A percentile compares a stretch with the other conserved stretches of the same genome.
phyloP scores from a whole-genome alignment of 768 basidiomycete genomes.

The Hygrocybe coccinea region DNA sequence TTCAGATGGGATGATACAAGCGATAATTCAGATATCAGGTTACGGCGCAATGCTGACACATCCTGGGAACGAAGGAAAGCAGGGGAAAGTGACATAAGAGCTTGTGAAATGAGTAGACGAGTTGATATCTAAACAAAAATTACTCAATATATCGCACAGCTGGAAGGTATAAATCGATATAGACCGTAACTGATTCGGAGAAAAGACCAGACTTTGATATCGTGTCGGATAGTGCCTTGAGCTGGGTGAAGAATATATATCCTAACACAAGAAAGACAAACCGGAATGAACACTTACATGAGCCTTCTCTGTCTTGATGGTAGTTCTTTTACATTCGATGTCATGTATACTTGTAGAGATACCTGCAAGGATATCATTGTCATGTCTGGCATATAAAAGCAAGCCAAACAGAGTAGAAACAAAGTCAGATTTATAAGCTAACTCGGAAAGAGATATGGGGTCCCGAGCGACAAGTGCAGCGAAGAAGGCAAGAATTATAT shows the following conservation, averaged over 20 bases:
- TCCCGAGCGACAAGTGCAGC: conserved; percentile 60
- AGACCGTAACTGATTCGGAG: neutral
- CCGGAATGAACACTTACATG: conserved; percentile 38
- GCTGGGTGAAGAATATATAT: conserved; percentile 20
- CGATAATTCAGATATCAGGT: conserved; percentile 10
- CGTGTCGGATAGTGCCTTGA: conserved; percentile 23
- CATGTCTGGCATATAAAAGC: conserved; percentile 28
- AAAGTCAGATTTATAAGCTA: conserved; percentile 38
- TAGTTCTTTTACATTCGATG: conserved; percentile 42
- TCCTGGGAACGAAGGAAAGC: conserved; percentile 32
- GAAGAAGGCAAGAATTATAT: conserved; percentile 59
- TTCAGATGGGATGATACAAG: conserved; percentile 1
- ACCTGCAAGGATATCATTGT: conserved; percentile 49
- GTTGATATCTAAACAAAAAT: conserved; percentile 42
- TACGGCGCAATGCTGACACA: conserved; percentile 32
- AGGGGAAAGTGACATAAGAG: conserved; percentile 45
- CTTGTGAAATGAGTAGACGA: conserved; percentile 46
- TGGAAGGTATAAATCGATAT: neutral
- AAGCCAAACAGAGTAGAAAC: conserved; percentile 42
- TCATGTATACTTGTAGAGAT: conserved; percentile 29
- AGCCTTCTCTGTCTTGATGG: conserved; percentile 54
- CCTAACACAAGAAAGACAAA: neutral
- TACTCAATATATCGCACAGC: neutral
- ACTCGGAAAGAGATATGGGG: conserved; percentile 46
- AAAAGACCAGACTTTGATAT: conserved; percentile 30